Evolutionary conservation across 192 early-diverging fungal genomes (phyloP), one percentile per base, ranked within the genome.

Genomic region (Pilaira anomala): DNA sequence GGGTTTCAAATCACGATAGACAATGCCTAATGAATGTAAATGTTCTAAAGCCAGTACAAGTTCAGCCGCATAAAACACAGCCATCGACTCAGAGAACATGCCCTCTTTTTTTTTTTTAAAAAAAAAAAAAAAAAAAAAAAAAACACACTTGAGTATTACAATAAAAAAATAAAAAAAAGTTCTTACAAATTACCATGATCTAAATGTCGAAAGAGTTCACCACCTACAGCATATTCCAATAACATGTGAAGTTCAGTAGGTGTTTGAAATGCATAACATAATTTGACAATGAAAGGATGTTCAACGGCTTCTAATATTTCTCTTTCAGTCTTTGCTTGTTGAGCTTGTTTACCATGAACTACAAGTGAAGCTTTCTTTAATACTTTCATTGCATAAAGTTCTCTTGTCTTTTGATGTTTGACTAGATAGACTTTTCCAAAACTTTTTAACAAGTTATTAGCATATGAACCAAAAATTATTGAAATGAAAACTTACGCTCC

Each of bases 211-310:
- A 93, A 94, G 49, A 98, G 80, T 74, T 95, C 93, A 54, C 95
- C 95, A 51, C 95, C 95, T 0, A 84, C 87, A 26, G 93, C 83
- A 75, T 92, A 97, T 51, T 88, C 86, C 69, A 98, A 76, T 63
- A 98, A 87, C 72, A 98, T 76, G 70, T 89, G 95, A 19, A 98
- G 79, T 60, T 86, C 85, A 41, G 80, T 76, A 48, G 87, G 78
- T 13, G 91, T 92, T 76, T 98, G 94, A 72, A 98, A 98, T 14
- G 94, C 94, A 65, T 90, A 96, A 76, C 84, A 85, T 29, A 98
- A 82, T 70, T 91, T 92, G 62, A 98, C 93, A 62, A 96, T 92
- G 68, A 94, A 96, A n/a, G 94, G 93, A 65, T 96, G 92, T 28
- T 84, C 82, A 13, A 93, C 84, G n/a, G 87, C 87, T 54, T 91